phyloP scores from a whole-genome alignment of 1,284 basidiomycete genomes.

The Irpex rosettiformis region DNA sequence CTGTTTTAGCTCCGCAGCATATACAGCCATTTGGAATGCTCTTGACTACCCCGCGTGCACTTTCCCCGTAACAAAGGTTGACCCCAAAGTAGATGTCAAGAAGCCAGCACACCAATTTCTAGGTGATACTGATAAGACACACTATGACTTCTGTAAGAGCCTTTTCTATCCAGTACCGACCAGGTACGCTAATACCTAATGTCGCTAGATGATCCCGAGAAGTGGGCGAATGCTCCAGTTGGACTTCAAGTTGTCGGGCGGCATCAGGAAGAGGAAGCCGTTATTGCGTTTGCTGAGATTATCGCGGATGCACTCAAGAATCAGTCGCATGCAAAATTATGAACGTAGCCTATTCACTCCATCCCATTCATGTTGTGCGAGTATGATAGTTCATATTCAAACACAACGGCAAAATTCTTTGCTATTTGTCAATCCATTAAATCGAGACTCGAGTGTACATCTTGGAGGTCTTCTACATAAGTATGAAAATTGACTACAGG shows the following conservation, averaged over 20 bases:
- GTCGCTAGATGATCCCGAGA: constrained; percentile 39
- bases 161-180: neutral
- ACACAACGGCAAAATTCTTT: too few relatives aligned
- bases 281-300: constrained; percentile 40
- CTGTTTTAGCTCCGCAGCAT: constrained; percentile 19
- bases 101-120: constrained; percentile 31
- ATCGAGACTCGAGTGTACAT: too few relatives aligned
- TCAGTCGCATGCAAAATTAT: neutral
- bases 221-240: constrained; percentile 45
- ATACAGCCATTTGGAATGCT: constrained; percentile 22
- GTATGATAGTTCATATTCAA: too few relatives aligned
- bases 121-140: constrained; percentile 35
- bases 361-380: too few relatives aligned
- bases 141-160: constrained; percentile 42
- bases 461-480: too few relatives aligned
- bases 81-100: constrained; percentile 29
- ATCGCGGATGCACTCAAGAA: constrained; percentile 31
- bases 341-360: neutral
- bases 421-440: too few relatives aligned
- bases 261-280: constrained; percentile 49
- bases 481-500: too few relatives aligned
- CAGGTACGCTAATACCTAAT: neutral
- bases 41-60: constrained; percentile 43
- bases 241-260: constrained; percentile 47
- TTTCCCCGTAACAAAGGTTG: constrained; percentile 42